These are phyloP conservation scores for Xylariaceae sp. DNA, from an alignment of 2,329 filamentous ascomycete species.

Conservation along the genomic window DNA sequence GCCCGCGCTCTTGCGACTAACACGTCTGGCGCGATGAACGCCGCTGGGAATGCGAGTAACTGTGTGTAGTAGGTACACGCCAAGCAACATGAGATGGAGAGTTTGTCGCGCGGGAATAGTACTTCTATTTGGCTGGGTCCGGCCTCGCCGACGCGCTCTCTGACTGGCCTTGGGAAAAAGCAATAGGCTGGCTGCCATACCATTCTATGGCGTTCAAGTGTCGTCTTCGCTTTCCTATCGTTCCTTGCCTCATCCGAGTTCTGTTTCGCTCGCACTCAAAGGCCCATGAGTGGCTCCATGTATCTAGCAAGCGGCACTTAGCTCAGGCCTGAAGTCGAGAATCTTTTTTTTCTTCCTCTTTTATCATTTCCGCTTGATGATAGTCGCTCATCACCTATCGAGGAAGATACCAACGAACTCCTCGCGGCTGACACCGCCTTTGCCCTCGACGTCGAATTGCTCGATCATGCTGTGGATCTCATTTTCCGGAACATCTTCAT, in stretches of 20 bases:
- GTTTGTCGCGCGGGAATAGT: not conserved
- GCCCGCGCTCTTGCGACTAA: not conserved
- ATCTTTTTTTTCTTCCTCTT: not conserved
- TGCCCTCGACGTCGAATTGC: constrained; percentile 92
- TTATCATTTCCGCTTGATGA: not conserved
- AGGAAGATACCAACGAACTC: constrained; percentile 59
- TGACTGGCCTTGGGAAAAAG: not conserved
- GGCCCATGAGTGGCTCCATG: not conserved
- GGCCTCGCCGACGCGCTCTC: not conserved
- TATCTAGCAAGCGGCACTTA: not conserved
- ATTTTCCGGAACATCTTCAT: constrained; percentile 87
- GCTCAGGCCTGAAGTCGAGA: not conserved
- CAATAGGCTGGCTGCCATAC: not conserved
- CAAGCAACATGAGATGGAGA: not conserved
- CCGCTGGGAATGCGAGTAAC: not conserved
- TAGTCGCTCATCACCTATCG: constrained; percentile 25
- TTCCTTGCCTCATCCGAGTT: constrained; percentile 20
- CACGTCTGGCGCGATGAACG: not conserved
- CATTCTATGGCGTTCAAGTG: not conserved
- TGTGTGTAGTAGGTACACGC: not conserved
- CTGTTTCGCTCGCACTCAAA: constrained; percentile 3
- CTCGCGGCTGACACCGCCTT: constrained; percentile 68
- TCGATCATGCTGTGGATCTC: constrained; percentile 96
- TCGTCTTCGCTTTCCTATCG: not conserved
- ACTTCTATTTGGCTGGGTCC: not conserved